Conservation (phyloP, 305 asterid species). For the Fraxinus xanthoxyloides region DNA sequence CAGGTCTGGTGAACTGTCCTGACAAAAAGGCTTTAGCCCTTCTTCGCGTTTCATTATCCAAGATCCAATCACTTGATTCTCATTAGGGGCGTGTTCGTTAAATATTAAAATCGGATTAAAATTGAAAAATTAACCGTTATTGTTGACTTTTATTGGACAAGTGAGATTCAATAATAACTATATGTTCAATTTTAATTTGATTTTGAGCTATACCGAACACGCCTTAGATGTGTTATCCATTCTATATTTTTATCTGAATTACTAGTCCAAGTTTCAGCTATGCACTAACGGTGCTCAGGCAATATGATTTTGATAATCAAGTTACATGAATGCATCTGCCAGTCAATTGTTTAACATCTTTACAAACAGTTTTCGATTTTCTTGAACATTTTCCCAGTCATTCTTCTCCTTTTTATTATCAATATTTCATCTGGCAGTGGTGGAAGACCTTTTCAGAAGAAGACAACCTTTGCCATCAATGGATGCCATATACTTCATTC, state of each 20-base stretch:
- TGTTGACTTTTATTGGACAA: no score
- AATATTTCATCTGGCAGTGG: slow-evolving; percentile 58
- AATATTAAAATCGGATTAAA: no score
- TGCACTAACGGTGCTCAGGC: not conserved
- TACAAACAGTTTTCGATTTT: not conserved
- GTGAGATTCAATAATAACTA: no score
- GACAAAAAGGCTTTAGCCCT: not conserved
- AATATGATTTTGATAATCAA: not conserved
- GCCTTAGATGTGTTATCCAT: not conserved
- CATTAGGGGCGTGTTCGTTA: no score
- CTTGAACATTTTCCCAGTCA: not conserved
- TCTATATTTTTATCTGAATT: slow-evolving; percentile 3
- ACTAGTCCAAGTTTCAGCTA: not conserved
- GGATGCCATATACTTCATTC: slow-evolving; percentile 94
- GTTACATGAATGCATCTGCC: not conserved
- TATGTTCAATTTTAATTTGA: no score
- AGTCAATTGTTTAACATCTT: not conserved
- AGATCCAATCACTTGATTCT: slow-evolving; percentile 7
- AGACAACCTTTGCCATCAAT: slow-evolving; percentile 91
- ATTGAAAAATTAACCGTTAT: no score
- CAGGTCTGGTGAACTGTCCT: not conserved
- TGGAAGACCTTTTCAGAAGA: slow-evolving; percentile 93
- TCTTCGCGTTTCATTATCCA: not conserved
- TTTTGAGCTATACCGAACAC: no score
- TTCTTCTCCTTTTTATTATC: slow-evolving; percentile 13